Percentiles rank a stretch among this genome's conserved stretches.
These are phyloP conservation scores for Zelonia costaricensis DNA, from an alignment of 208 protist genomes.

Conservation along the genomic window DNA sequence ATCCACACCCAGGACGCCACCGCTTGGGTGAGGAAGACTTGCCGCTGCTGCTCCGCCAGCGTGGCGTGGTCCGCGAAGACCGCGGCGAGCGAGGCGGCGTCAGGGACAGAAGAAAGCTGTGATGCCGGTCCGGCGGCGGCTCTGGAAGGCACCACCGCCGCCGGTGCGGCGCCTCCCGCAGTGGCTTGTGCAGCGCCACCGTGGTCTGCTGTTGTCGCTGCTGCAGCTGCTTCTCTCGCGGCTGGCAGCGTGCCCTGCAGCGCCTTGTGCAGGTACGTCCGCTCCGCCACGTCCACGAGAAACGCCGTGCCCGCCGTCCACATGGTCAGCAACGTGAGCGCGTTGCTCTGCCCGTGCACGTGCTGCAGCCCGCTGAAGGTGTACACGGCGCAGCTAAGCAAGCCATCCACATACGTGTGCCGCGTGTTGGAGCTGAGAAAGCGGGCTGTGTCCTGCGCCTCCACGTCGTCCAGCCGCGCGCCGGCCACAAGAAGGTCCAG, in stretches of 20 bases:
- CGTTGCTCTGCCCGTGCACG: conserved; percentile 73
- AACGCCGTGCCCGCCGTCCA: conserved; percentile 78
- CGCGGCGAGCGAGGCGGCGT: not conserved
- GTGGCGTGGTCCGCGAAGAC: conserved; percentile 6
- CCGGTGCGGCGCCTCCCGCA: not conserved
- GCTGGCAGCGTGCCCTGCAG: conserved; percentile 9
- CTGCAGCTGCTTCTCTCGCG: not conserved
- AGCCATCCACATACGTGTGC: conserved; percentile 57
- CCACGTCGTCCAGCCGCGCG: conserved; percentile 33
- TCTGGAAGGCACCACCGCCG: not conserved
- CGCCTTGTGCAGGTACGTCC: conserved; percentile 45
- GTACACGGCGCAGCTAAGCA: conserved; percentile 55
- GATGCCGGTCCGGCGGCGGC: not conserved
- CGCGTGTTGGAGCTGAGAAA: conserved; percentile 59
- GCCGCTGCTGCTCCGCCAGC: conserved; percentile 30
- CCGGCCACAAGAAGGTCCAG: conserved; percentile 56
- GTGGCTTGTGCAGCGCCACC: not conserved
- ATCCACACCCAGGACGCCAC: conserved; percentile 85
- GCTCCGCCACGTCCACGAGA: conserved; percentile 59
- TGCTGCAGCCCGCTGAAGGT: conserved; percentile 69
- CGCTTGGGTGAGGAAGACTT: conserved; percentile 61
- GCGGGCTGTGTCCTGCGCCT: conserved; percentile 10
- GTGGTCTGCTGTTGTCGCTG: not conserved
- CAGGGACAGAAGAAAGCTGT: not conserved
- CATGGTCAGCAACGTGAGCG: conserved; percentile 68